phyloP scores from a whole-genome alignment of 2,329 filamentous ascomycete species.

The Basipetospora chlamydospora region DNA sequence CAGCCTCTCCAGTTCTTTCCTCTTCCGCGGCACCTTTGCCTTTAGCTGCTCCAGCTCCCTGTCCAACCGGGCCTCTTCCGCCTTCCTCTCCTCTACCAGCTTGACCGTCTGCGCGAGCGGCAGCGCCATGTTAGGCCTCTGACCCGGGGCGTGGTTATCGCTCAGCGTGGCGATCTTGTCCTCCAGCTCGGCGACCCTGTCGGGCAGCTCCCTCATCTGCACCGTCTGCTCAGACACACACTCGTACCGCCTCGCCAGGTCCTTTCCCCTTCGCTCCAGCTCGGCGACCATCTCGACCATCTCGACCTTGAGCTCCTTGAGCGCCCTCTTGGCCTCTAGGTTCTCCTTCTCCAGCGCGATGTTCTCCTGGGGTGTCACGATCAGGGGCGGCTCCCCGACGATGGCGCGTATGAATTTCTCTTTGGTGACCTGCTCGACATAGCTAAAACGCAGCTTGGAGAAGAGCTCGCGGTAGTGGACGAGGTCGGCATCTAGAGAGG shows the following conservation, averaged over 20 bases:
- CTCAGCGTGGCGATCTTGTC: constrained; percentile 27
- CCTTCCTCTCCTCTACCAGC: constrained; percentile 34
- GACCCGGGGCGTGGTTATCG: constrained; percentile 19
- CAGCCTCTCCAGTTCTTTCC: constrained; percentile 51
- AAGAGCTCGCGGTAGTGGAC: constrained; percentile 90
- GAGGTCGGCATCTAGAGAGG: constrained; percentile 69
- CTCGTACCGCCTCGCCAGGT: constrained; percentile 41
- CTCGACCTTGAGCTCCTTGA: constrained; percentile 69
- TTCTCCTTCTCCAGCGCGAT: constrained; percentile 56
- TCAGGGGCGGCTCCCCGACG: constrained; percentile 74
- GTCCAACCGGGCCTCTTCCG: constrained; percentile 40
- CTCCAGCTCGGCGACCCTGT: constrained; percentile 33
- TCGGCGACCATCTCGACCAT: constrained; percentile 59
- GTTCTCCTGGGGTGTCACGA: constrained; percentile 75
- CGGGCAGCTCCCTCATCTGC: constrained; percentile 35
- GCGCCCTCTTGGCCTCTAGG: constrained; percentile 54
- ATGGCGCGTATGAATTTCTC: constrained; percentile 93
- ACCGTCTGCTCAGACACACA: constrained; percentile 31
- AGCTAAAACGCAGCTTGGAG: constrained; percentile 89
- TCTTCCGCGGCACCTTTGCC: constrained; percentile 48
- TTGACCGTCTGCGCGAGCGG: constrained; percentile 42
- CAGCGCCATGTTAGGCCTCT: constrained; percentile 34
- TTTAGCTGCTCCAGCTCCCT: constrained; percentile 49
- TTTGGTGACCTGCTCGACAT: constrained; percentile 96
- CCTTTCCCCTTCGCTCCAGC: constrained; percentile 50